A percentile compares a stretch with the other conserved stretches of the same genome.
These are phyloP conservation scores for Cymbopogon citratus DNA, from an alignment of 176 grass and related monocot species.

Conservation along the genomic window DNA sequence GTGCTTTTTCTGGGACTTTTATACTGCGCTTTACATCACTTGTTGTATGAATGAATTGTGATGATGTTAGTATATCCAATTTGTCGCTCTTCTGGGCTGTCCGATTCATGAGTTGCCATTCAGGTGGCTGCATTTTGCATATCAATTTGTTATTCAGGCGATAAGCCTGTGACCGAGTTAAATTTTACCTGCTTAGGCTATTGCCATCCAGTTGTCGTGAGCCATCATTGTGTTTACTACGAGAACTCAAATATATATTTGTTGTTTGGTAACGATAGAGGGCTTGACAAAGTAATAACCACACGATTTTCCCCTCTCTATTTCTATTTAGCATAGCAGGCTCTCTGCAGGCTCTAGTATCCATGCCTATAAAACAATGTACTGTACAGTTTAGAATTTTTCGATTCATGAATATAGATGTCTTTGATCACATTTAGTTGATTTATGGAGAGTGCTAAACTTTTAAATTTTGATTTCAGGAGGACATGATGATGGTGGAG, in stretches of 20 bases:
- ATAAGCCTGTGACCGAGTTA: not conserved
- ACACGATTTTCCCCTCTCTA: not conserved
- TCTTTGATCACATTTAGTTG: not conserved
- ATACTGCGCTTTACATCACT: not conserved
- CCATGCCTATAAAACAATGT: not conserved
- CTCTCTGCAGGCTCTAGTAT: not conserved
- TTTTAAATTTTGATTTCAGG: constrained; percentile 43
- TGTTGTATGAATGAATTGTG: not conserved
- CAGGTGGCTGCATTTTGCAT: not conserved
- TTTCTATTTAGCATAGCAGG: not conserved
- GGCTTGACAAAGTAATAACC: not conserved
- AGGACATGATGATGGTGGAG: constrained; percentile 93
- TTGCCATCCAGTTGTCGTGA: not conserved
- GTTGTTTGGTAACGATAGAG: not conserved
- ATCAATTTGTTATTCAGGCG: not conserved
- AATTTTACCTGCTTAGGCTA: not conserved
- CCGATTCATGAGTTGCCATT: not conserved
- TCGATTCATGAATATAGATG: not conserved
- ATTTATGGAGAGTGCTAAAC: not conserved
- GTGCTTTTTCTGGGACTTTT: not conserved
- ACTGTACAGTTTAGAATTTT: not conserved
- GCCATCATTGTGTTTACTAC: not conserved
- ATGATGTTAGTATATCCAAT: not conserved
- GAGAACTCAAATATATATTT: not conserved
- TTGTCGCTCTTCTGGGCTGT: not conserved